Evolutionary conservation across 106 monocot genomes (phyloP).

Genomic region (Apostasia ramifera): DNA sequence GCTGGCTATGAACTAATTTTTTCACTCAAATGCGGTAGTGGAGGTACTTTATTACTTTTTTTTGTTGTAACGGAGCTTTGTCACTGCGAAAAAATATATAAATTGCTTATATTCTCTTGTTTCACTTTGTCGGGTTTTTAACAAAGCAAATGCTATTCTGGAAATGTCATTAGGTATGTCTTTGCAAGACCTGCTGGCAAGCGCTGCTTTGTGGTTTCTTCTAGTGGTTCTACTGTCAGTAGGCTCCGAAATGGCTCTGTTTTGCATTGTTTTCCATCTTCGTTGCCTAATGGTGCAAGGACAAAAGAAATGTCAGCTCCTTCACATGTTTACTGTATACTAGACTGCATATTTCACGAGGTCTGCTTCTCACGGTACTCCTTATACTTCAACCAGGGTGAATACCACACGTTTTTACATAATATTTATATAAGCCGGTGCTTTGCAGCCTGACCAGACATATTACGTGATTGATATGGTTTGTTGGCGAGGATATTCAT

Average conservation of each 20-base stretch:
- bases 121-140: neutral
- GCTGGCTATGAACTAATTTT: neutral
- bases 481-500: constrained; percentile 90
- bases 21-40: neutral
- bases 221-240: constrained; percentile 77
- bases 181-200: constrained; percentile 85
- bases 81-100: neutral
- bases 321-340: constrained; percentile 63
- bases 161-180: constrained; percentile 59
- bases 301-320: constrained; percentile 64
- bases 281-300: constrained; percentile 77
- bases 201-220: constrained; percentile 91
- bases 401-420: neutral
- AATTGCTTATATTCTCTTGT: neutral
- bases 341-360: constrained; percentile 98
- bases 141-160: neutral
- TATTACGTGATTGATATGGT: constrained; percentile 98
- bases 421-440: neutral
- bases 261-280: constrained; percentile 86
- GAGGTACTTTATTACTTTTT: neutral
- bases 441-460: constrained; percentile 77
- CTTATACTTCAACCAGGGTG: neutral
- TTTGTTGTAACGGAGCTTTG: neutral
- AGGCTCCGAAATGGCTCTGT: constrained; percentile 90
- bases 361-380: constrained; percentile 14